These are phyloP conservation scores for Triangularia setosa DNA, from an alignment of 2,329 filamentous ascomycete genomes.

Conservation along the genomic window DNA sequence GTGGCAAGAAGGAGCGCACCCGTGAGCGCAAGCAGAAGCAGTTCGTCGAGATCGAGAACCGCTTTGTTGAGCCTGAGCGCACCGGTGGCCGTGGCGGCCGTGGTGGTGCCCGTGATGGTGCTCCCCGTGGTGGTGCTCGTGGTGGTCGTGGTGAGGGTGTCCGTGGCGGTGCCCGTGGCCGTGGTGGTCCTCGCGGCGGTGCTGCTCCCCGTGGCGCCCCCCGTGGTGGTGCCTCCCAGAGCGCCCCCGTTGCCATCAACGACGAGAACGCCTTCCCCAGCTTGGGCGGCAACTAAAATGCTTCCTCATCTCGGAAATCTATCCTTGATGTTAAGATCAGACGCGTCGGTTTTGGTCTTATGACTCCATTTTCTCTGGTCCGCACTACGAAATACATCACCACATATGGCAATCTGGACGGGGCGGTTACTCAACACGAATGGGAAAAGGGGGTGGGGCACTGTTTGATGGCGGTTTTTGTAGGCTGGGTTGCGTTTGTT, in stretches of 20 bases:
- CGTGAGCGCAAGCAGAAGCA: slow-evolving; percentile 92
- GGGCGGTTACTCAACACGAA: slow-evolving; percentile 10
- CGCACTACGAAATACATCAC: background rate
- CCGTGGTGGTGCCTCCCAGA: slow-evolving; percentile 38
- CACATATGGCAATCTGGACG: background rate
- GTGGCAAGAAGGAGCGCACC: slow-evolving; percentile 77
- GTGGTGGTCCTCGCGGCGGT: slow-evolving; percentile 35
- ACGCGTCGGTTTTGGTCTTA: slow-evolving; percentile 10
- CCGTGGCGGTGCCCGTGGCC: slow-evolving; percentile 36
- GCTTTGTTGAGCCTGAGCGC: slow-evolving; percentile 69
- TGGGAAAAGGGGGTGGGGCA: slow-evolving; percentile 1
- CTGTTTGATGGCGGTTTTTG: background rate
- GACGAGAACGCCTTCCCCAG: slow-evolving; percentile 59
- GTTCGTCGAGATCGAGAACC: slow-evolving; percentile 81
- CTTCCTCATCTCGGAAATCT: background rate
- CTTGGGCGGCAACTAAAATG: slow-evolving; percentile 40
- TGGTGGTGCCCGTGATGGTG: slow-evolving; percentile 49
- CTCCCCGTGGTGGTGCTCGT: slow-evolving; percentile 43
- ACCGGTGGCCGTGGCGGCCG: slow-evolving; percentile 51
- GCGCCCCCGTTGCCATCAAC: slow-evolving; percentile 51
- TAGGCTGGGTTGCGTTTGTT: background rate
- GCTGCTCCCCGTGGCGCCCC: slow-evolving; percentile 43
- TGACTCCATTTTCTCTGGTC: background rate
- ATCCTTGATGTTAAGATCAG: slow-evolving; percentile 5
- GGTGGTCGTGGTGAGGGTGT: slow-evolving; percentile 44